Base-by-base conservation (phyloP, 768 basidiomycete species). In the Termitomyces sp. region DNA sequence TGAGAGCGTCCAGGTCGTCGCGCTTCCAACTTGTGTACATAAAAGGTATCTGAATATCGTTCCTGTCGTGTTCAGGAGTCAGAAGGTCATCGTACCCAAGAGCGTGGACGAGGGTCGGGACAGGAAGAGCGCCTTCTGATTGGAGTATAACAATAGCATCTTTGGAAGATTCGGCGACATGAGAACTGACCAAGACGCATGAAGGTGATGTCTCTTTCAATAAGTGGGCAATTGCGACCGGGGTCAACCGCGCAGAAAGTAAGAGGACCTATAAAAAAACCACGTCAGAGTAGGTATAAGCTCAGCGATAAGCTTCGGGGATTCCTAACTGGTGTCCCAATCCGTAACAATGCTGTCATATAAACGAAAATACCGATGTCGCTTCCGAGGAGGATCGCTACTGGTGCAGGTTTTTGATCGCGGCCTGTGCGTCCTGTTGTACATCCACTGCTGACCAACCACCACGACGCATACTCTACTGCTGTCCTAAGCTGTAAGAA, bases 321-420 rank as follows among this genome's bases (percentile, higher is more conserved):
- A 45, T 15, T 20, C 17, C 75, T 67, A 50, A 77, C 77, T 11
- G 76, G 76, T 10, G 72, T 71, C 8, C 76, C 76, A 34, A 76
- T 70, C 45, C 75, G 70, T 54, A 76, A 56, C 34, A 79, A 63
- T 15, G 76, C 74, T 43, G 72, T 69, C 67, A 77, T 73, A 51
- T 71, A 73, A n/a, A 77, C 70, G 62, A 75, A 77, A 15, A 76
- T 72, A 8, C 66, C 67, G 38, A 76, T 69, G 61, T 79, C 77
- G 58, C 77, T 77, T 12, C 70, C 69, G 17, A 77, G 69, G 10
- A 79, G 64, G 57, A 77, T 71, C 3, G 70, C 76, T 10, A 79
- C 76, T 17, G 76, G 76, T 3, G 69, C 57, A 31, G 74, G 61
- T 11, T 64, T 66, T 38, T 67, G 57, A 32, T 68, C 70, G 15